Conservation (phyloP, 2,329 filamentous ascomycete genomes). For the Claviceps capensis region DNA sequence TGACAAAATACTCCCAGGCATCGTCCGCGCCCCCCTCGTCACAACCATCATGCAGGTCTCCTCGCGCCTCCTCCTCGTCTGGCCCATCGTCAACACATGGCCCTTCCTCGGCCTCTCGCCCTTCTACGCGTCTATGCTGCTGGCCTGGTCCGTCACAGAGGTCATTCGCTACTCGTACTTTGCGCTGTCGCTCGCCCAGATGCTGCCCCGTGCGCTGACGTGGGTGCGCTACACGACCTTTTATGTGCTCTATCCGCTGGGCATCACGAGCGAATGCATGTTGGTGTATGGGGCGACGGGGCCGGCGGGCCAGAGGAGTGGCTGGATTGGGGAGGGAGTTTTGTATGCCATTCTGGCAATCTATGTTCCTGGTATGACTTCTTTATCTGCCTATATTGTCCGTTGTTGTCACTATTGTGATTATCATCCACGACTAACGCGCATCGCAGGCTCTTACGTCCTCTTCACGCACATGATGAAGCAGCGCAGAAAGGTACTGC, state of each 20-base stretch:
- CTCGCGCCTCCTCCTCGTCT: slow-evolving; percentile 77
- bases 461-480: slow-evolving; percentile 91
- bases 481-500: slow-evolving; percentile 70
- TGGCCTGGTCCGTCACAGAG: slow-evolving; percentile 84
- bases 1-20: slow-evolving; percentile 31
- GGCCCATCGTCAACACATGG: slow-evolving; percentile 67
- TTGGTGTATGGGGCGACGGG: slow-evolving; percentile 59
- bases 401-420: no score
- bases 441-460: slow-evolving; percentile 51
- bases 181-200: slow-evolving; percentile 52
- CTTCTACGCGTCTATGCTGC: slow-evolving; percentile 63
- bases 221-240: slow-evolving; percentile 92
- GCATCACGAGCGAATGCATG: slow-evolving; percentile 76
- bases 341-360: slow-evolving; percentile 54
- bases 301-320: slow-evolving; percentile 32
- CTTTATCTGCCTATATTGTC: background rate
- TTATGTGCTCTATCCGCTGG: slow-evolving; percentile 81
- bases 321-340: slow-evolving; percentile 37
- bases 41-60: slow-evolving; percentile 88
- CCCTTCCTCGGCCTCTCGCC: slow-evolving; percentile 47
- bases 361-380: slow-evolving; percentile 65
- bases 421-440: background rate
- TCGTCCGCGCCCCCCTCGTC: slow-evolving; percentile 72
- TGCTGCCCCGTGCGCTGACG: slow-evolving; percentile 50
- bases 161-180: slow-evolving; percentile 91